Conservation (phyloP, 2,329 filamentous ascomycete genomes). For the Chaetomium sp. region DNA sequence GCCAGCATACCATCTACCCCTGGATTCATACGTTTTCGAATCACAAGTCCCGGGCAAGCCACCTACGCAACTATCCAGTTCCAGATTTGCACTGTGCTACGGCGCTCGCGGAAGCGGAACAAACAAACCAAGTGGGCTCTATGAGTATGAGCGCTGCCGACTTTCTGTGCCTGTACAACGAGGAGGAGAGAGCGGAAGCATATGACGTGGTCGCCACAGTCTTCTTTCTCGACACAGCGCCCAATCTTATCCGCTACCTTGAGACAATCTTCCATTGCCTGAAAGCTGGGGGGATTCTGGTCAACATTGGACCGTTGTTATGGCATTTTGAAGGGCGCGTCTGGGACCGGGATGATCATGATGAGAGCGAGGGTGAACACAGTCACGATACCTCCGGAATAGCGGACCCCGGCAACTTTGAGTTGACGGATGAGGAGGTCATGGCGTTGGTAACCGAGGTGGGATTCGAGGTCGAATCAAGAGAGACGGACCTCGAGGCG, state of each 20-base stretch:
- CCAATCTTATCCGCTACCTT: constrained; percentile 85
- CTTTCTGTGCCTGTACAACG: constrained; percentile 78
- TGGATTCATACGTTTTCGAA: constrained; percentile 90
- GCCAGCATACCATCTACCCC: constrained; percentile 69
- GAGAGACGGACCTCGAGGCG: constrained; percentile 54
- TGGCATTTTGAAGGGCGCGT: constrained; percentile 90
- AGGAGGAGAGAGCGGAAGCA: constrained; percentile 49
- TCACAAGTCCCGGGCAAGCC: constrained; percentile 64
- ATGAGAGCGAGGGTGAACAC: constrained; percentile 45
- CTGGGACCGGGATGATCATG: constrained; percentile 49
- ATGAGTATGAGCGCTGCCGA: constrained; percentile 95
- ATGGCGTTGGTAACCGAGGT: constrained; percentile 63
- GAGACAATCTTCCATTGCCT: constrained; percentile 76
- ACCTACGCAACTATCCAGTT: constrained; percentile 65
- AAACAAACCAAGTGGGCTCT: constrained; percentile 40
- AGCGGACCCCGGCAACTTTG: constrained; percentile 81
- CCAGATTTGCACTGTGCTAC: constrained; percentile 73
- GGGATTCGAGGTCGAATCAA: constrained; percentile 68
- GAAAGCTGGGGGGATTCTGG: constrained; percentile 68
- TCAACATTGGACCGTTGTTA: constrained; percentile 84
- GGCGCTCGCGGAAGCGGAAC: constrained; percentile 36
- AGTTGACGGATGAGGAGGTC: constrained; percentile 86
- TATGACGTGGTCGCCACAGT: constrained; percentile 85
- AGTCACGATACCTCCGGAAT: constrained; percentile 59
- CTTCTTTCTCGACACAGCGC: constrained; percentile 96